Base-by-base conservation (phyloP, 371 early-diverging fungal species). In the Coemansia sp. region DNA sequence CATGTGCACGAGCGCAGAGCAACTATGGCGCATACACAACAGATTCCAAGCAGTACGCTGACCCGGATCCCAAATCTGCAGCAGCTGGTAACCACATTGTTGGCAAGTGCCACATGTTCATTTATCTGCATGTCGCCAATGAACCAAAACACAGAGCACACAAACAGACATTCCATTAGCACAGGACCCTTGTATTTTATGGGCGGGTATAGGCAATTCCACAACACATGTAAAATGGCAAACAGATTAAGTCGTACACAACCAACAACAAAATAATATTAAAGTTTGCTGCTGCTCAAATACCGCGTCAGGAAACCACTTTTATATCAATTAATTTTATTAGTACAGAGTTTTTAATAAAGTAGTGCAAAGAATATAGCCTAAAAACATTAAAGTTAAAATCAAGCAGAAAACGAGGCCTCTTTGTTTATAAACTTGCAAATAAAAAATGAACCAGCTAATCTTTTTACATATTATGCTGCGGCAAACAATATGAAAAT, bases 11-110 rank as follows among this genome's bases (percentile, higher is more conserved):
- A 58, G n/a, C 74, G 65, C 14, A 68, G 11, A 8, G 73, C 63
- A 11, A 72, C 40, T 8, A 78, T 30, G 4, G 61, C 69, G 8
- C 59, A 63, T 4, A 69, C 47, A 0, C 61, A 50, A 50, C 69
- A 67, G 18, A 78, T 60, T 0, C 78, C 72, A 42, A 72, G 23
- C 2, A 78, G 64, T 4, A 69, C 58, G 11, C 78, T 65, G 5
- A 78, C 62, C 66, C 72, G 67, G 37, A 78, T 33, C 3, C 69
- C 78, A 20, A 68, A 64, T 1, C 58, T 63, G 1, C 56, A 40
- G 50, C 78, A 78, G 30, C 50, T 48, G 1, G 53, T 56, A 14
- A 72, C 0, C 23, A 47, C 3, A 47, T 18, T 0, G 67, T 26
- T 6, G 57, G 50, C 26, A 62, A 61, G 25, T 73, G 74, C 0